Percentiles rank a stretch among this genome's conserved stretches.
Conservation (phyloP, 2,329 filamentous ascomycete genomes). For the Bipolaris zeicola region DNA sequence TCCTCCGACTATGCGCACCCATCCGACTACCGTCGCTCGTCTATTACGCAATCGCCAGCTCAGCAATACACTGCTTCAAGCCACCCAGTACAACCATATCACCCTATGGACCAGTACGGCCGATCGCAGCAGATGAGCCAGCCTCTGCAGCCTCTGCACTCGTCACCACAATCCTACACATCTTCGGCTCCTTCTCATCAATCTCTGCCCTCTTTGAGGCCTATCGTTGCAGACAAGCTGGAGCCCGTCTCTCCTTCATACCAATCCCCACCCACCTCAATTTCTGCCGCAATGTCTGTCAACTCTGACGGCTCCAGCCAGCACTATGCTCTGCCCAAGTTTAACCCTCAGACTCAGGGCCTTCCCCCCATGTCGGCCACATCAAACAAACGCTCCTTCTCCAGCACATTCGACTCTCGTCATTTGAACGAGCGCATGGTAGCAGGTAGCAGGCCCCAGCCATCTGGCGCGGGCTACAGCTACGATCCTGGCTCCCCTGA, state of each 20-base stretch:
- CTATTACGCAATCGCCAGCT: conserved; percentile 39
- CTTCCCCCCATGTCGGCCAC: conserved; percentile 31
- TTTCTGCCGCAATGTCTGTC: conserved; percentile 42
- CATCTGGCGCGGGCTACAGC: conserved; percentile 34
- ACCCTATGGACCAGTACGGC: conserved; percentile 46
- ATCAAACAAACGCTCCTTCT: conserved; percentile 54
- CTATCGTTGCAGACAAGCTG: conserved; percentile 41
- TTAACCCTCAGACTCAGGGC: conserved; percentile 32
- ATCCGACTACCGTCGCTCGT: conserved; percentile 50
- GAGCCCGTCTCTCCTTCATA: conserved; percentile 55
- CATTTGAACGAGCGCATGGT: conserved; percentile 53
- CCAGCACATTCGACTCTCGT: conserved; percentile 52
- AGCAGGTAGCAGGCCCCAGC: conserved; percentile 52
- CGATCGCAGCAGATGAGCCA: conserved; percentile 47
- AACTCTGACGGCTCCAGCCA: conserved; percentile 37
- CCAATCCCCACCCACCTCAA: conserved; percentile 41
- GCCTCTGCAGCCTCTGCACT: conserved; percentile 41
- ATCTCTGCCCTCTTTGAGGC: conserved; percentile 52
- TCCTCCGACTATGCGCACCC: conserved; percentile 47
- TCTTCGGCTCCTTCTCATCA: conserved; percentile 39
- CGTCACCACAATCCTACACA: conserved; percentile 40
- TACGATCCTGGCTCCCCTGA: conserved; percentile 48
- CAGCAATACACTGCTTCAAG: conserved; percentile 45
- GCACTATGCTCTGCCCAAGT: conserved; percentile 38
- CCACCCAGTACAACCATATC: conserved; percentile 44